These are phyloP conservation scores for Phialophora chinensis DNA, from an alignment of 2,329 filamentous ascomycete genomes.

Conservation along the genomic window DNA sequence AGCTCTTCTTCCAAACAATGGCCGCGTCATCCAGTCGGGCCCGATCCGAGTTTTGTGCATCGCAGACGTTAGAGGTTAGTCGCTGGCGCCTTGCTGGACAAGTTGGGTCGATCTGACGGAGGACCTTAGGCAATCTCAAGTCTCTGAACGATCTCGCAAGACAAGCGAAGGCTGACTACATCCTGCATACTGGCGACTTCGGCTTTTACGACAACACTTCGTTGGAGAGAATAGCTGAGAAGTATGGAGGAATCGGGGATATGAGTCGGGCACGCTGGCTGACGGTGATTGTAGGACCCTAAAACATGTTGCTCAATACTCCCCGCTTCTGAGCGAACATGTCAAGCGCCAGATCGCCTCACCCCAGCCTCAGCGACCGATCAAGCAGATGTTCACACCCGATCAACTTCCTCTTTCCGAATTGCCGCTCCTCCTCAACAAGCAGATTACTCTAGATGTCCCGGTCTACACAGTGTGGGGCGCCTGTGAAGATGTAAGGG, in stretches of 20 bases:
- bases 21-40: conserved; percentile 56
- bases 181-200: conserved; percentile 98
- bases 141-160: conserved; percentile 96
- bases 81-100: background rate
- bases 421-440: conserved; percentile 84
- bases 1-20: conserved; percentile 58
- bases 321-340: conserved; percentile 83
- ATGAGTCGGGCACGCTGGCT: conserved; percentile 17
- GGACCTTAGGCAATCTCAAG: conserved; percentile 78
- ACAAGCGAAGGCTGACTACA: conserved; percentile 92
- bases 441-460: conserved; percentile 88
- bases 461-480: conserved; percentile 99
- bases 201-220: conserved; percentile 98
- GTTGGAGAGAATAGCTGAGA: conserved; percentile 95
- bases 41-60: conserved; percentile 56
- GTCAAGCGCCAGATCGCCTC: conserved; percentile 71
- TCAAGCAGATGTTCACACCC: conserved; percentile 83
- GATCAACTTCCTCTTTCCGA: conserved; percentile 90
- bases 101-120: conserved; percentile 15
- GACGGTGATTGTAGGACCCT: conserved; percentile 70
- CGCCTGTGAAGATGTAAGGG: conserved; percentile 96
- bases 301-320: conserved; percentile 98
- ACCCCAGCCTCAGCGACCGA: conserved; percentile 65
- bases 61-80: conserved; percentile 58
- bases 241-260: conserved; percentile 64